Evolutionary conservation across 1,284 basidiomycete genomes (phyloP).

Genomic region (Trametes hirsuta): DNA sequence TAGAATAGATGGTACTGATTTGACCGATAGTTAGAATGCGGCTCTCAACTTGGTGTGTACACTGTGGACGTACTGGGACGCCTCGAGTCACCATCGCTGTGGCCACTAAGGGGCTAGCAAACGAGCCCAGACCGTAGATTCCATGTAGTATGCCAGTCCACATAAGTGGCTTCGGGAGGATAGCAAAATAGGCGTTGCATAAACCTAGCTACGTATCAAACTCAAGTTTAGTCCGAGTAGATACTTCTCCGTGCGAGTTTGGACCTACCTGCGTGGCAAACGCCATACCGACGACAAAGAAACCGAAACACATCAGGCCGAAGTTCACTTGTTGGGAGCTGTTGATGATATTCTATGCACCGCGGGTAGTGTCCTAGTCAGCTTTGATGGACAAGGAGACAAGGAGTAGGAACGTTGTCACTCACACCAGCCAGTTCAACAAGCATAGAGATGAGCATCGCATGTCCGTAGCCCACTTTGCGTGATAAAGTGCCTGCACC

Average conservation of each 20-base stretch:
- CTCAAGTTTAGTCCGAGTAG: background rate
- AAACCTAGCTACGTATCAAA: constrained; percentile 30
- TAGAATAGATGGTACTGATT: constrained; percentile 35
- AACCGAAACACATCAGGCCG: constrained; percentile 38
- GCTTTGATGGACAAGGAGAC: background rate
- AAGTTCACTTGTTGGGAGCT: constrained; percentile 36
- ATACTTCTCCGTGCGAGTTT: background rate
- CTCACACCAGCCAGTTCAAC: constrained; percentile 36
- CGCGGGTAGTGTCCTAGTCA: background rate
- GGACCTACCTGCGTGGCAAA: constrained; percentile 35
- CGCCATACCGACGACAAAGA: constrained; percentile 34
- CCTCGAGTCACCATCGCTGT: constrained; percentile 35
- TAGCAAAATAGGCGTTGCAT: constrained; percentile 37
- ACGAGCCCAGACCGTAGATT: constrained; percentile 37
- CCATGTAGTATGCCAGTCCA: constrained; percentile 38
- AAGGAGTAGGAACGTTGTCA: background rate
- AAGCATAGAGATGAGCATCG: constrained; percentile 30
- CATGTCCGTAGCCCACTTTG: constrained; percentile 35
- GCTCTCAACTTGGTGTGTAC: background rate
- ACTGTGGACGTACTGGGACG: constrained; percentile 29
- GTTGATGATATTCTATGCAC: constrained; percentile 36
- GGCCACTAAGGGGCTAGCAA: constrained; percentile 36
- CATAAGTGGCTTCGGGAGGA: constrained; percentile 34
- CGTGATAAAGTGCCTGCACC: constrained; percentile 29
- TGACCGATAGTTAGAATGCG: background rate